Evolutionary conservation across 2,329 filamentous ascomycete species (phyloP), one percentile per base, ranked within the genome.

Genomic region (Aspergillus carbonarius): DNA sequence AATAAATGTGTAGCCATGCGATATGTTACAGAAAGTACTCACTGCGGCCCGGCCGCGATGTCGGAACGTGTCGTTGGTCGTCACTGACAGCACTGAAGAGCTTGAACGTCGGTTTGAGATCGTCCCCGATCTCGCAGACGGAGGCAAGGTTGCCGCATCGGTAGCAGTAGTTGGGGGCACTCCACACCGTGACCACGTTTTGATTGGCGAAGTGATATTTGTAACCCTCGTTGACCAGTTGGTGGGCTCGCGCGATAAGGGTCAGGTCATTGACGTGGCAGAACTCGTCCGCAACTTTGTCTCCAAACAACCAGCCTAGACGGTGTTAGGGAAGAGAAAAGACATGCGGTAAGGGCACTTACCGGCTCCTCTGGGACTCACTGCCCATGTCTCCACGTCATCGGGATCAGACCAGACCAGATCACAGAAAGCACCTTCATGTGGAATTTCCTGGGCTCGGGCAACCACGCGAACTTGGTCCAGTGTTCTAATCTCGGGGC

Each of bases 151-250:
- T 99, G 72, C 95, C 95, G 72, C 93, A 99, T 76, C 93, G 87
- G 83, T 99, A 98, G 82, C 93, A 98, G 83, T 98, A 98, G 77
- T 93, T 93, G 61, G 90, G 90, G 40, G 90, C 90, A 87, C 72
- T 85, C 83, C 87, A 90, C 23, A 90, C 87, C 1, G 87, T 90
- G 17, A 96, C 93, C 42, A 97, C 93, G 12, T 96, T 96, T 78
- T 95, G 93, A 74, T 96, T 91, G 55, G 89, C 84, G 78, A 98
- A 98, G 74, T 98, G 93, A 74, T 96, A 98, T 85, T 91, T 91
- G 79, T 89, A 91, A 58, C 88, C 88, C 75, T 91, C 88, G 67
- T 91, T 90, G 63, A 91, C 88, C 20, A 91, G 80, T 71, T 91
- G 88, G 77, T 91, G 88, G 12, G 88, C 88, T 68, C 88, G 83